Evolutionary conservation across 371 early-diverging fungal species (phyloP).

Genomic region (Aphelidium insulamus): DNA sequence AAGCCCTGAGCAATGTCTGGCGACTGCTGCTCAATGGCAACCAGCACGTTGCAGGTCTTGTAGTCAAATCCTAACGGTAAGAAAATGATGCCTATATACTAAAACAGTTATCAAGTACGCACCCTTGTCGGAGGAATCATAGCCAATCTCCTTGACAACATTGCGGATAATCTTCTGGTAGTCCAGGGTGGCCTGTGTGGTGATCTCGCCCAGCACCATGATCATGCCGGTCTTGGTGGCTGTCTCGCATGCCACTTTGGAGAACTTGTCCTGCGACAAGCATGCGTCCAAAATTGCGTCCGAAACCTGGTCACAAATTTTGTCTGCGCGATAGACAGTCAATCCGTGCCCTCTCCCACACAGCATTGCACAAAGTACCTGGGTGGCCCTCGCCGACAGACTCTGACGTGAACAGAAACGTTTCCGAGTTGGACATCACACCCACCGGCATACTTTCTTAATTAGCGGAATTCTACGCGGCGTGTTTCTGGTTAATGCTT

Average conservation of each 20-base stretch:
- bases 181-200: conserved; percentile 88
- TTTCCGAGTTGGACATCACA: conserved; percentile 31
- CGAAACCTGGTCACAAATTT: conserved; percentile 98
- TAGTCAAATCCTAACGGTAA: conserved; percentile 76
- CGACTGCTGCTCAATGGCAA: conserved; percentile 97
- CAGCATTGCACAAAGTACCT: conserved; percentile 19
- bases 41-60: conserved; percentile 96
- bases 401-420: conserved; percentile 97
- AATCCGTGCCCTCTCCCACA: background rate
- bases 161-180: conserved; percentile 95
- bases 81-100: background rate
- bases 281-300: conserved; percentile 98
- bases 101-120: background rate
- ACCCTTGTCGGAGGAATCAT: conserved; percentile 90
- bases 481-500: no score
- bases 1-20: conserved; percentile 95
- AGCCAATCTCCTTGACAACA: conserved; percentile 94
- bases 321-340: conserved; percentile 35
- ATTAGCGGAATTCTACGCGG: no score
- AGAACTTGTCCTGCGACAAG: conserved; percentile 79
- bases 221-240: conserved; percentile 98
- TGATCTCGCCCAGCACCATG: conserved; percentile 98
- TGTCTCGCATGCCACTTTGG: conserved; percentile 98
- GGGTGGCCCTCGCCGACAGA: conserved; percentile 99
- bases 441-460: no score